Evolutionary conservation across 192 early-diverging fungal genomes (phyloP), one percentile per base, ranked within the genome.

Genomic region (Cetraspora pellucida): DNA sequence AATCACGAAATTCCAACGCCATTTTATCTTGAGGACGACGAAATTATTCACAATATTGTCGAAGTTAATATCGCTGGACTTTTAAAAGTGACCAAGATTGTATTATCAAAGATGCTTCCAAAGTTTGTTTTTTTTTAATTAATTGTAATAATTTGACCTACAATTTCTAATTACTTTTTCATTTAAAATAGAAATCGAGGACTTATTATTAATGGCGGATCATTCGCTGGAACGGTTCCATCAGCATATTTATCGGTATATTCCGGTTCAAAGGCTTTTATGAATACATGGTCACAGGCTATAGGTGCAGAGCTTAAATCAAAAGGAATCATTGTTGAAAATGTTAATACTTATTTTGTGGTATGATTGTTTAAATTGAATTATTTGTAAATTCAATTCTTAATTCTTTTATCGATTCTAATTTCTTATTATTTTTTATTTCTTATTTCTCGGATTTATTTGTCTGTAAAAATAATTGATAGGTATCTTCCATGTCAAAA

Each of bases 281-380:
- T 98, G 74, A 89, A 89, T 60, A 92, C 85, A 77, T 98, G 94
- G 90, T 95, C 93, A 61, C 91, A 93, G 84, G 95, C 95, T 43
- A 82, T 99, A 60, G 95, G 91, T 25, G 85, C 89, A 27, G 97
- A 99, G 81, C 79, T 94, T 43, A 82, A 86, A 28, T 76, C 83
- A 8, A 80, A 86, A 27, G 91, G 91, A 54, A 87, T 99, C 27
- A 83, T 91, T 27, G 96, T 99, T 37, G 90, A 99, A 87, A 91
- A 95, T 84, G 77, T 97, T 77, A 97, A 96, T 80, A 95, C 95
- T 27, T 98, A 94, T 85, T 99, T 97, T 92, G 96, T 99, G 77
- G 89, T 91, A 65, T 52, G 72, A 16, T 30, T 7, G 3, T 23
- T 28, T 27, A n/a, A 44, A 23, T 1, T 45, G 25, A 47, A 49